Evolutionary conservation across 2,329 filamentous ascomycete genomes (phyloP), one percentile per base, ranked within the genome.

Genomic region (Pestalotiopsis sp.): DNA sequence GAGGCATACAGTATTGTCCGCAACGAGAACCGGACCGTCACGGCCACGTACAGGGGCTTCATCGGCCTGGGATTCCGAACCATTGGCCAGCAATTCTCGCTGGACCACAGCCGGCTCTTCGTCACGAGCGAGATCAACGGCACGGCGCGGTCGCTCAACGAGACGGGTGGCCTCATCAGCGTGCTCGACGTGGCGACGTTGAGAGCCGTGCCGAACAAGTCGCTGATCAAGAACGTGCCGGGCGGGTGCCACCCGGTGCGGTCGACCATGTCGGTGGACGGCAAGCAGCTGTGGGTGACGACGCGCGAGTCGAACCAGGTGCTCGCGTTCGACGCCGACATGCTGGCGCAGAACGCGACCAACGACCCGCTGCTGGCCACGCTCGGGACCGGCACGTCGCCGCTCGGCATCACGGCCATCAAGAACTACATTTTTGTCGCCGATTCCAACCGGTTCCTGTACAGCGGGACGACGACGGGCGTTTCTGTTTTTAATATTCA

Each of bases 101-200:
- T n/a, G 23, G 64, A 66, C n/a, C 52, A 58, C 20, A 38, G 14
- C 17, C 9, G 31, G 14, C 41, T 66, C 6, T 66, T 66, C 25
- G 64, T 66, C 25, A 66, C 64, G 7, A 66, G 64, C 49, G 64
- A 66, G 25, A 66, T 66, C 41, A 66, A 58, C 23, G 31, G 31
- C 41, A 39, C 41, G 12, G 64, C 64, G 7, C 27, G 17, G 0
- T 57, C 41, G 7, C 27, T 66, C 23, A 66, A 66, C 49, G 23
- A 66, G 9, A 66, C 64, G 9, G 25, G 20, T 12, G 64, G 64
- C 23, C 31, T 58, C 1, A 49, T 66, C 17, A 66, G 49, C 49
- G 64, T 66, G 20, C 45, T 66, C 27, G 64, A 66, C 52, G 64
- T 66, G 41, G 45, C 41, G 5, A 66, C 41, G 17, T 17, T 66